Base-by-base conservation (phyloP, 768 basidiomycete genomes). In the Punctularia strigosozonata region DNA sequence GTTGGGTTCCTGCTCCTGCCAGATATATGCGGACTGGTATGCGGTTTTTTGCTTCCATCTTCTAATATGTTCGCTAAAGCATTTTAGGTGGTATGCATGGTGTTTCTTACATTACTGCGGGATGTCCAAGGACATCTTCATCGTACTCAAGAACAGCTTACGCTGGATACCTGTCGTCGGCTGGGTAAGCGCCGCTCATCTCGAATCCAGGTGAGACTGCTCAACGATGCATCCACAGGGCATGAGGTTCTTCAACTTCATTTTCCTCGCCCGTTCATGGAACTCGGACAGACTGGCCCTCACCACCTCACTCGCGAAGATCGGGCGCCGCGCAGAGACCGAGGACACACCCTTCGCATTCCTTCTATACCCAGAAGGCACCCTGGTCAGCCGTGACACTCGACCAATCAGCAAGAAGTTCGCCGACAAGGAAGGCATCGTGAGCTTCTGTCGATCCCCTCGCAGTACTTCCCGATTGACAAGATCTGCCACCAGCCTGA, bases 211-310 rank as follows among this genome's bases (percentile, higher is more conserved):
- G 22, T 13, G 19, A 21, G 18, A 17, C 5, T 28, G 12, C 33
- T 25, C 14, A 19, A 10, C 22, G 10, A 6, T 23, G 34, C 34
- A 12, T 15, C 19, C 10, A 28, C 24, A 88, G 86, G 83, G 74
- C 41, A 97, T 95, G 89, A 89, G 85, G 71, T 80, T 90, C 63
- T 95, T 77, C 60, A 69, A 79, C 42, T 98, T 98, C 59, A 89
- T 97, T 43, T 97, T 97, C 58, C 71, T 97, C 18, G 77, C 81
- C 14, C 79, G 91, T 25, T 88, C 84, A 17, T 94, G 90, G 92
- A 80, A 82, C 2, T 76, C 85, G 15, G 92, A 97, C 55, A 69
- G 76, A 43, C 52, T 69, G 7, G 71, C 78, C 44, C 67, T 95
- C 4, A 71, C 77, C 20, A 59, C 64, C 17, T 69, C 75, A 41